These are phyloP conservation scores for Rhododendron mucronatum DNA, from an alignment of 148 eudicot genomes.

Conservation along the genomic window DNA sequence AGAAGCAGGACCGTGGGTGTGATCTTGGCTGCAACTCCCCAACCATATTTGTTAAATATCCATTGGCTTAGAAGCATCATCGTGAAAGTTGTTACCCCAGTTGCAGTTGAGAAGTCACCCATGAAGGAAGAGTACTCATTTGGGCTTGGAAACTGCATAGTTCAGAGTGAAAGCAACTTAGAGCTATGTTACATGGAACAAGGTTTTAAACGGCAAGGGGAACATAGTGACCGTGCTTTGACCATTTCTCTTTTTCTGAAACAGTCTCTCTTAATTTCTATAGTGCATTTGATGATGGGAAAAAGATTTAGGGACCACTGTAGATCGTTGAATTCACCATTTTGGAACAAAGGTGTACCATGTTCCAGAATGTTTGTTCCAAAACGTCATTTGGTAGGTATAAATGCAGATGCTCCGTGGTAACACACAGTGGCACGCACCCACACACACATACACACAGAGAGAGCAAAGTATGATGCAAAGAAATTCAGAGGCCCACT, in stretches of 20 bases:
- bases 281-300: not conserved
- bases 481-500: not conserved
- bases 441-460: not conserved
- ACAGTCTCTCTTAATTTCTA: not conserved
- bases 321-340: not conserved
- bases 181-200: not conserved
- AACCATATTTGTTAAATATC: slow-evolving; percentile 90
- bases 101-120: slow-evolving; percentile 99
- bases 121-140: slow-evolving; percentile 96
- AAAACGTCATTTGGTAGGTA: not conserved
- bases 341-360: not conserved
- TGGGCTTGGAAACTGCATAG: slow-evolving; percentile 86
- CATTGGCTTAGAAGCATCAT: slow-evolving; percentile 98
- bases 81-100: slow-evolving; percentile 82
- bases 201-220: not conserved
- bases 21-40: slow-evolving; percentile 97
- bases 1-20: slow-evolving; percentile 91
- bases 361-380: not conserved
- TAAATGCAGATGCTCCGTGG: not conserved
- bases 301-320: not conserved
- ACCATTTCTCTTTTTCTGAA: not conserved
- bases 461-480: not conserved
- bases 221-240: not conserved
- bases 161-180: not conserved
- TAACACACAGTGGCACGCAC: not conserved